phyloP scores from a whole-genome alignment of 1,139 yeast genomes.

The Nakaseomyces kungkrabaensis region DNA sequence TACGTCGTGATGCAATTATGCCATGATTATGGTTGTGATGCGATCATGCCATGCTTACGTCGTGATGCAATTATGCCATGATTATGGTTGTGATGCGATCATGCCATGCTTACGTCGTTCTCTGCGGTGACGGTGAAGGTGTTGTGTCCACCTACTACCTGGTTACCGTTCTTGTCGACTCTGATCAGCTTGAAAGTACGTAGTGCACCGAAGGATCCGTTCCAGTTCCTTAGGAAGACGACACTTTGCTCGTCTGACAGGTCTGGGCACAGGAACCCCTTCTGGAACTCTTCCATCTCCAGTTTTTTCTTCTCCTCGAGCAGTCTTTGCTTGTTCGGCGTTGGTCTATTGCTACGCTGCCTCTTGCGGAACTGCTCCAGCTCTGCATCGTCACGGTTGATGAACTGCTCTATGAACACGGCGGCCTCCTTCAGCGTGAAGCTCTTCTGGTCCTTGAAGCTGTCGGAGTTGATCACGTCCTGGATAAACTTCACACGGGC shows the following conservation, averaged over 20 bases:
- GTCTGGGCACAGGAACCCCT: constrained; percentile 73
- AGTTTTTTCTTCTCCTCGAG: constrained; percentile 52
- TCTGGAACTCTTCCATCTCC: constrained; percentile 50
- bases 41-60: no score
- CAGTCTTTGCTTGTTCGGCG: constrained; percentile 55
- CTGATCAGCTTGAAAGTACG: constrained; percentile 42
- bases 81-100: no score
- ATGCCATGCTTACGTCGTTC: constrained; percentile 13
- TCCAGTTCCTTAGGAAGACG: constrained; percentile 56
- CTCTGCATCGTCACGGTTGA: constrained; percentile 68
- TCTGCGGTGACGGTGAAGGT: neutral
- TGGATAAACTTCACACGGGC: constrained; percentile 54
- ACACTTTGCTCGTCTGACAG: constrained; percentile 53
- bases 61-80: no score
- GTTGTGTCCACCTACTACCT: constrained; percentile 19
- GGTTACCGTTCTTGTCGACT: constrained; percentile 19
- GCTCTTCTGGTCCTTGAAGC: constrained; percentile 32
- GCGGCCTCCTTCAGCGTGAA: constrained; percentile 53
- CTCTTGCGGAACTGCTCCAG: constrained; percentile 44
- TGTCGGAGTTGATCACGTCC: constrained; percentile 44
- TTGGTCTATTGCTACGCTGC: constrained; percentile 85
- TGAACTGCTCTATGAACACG: constrained; percentile 48
- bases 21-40: no score
- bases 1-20: no score
- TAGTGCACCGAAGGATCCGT: constrained; percentile 74